These are phyloP conservation scores for Pestalotiopsis sp. DNA, from an alignment of 2,329 filamentous ascomycete genomes.

Conservation along the genomic window DNA sequence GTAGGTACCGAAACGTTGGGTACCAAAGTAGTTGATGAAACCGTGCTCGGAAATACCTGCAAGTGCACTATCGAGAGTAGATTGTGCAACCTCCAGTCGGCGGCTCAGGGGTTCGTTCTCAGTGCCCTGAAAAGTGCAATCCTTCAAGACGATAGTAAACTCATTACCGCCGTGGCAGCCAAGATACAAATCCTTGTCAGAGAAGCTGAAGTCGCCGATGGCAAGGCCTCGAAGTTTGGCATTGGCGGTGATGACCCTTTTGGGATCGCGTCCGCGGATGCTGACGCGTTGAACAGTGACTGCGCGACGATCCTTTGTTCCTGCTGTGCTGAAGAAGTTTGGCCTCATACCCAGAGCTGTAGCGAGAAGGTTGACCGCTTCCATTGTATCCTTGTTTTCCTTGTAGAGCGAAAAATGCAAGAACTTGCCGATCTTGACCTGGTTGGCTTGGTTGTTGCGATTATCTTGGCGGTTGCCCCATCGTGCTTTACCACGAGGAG, in stretches of 20 bases:
- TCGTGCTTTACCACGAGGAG: constrained; percentile 24
- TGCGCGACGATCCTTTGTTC: constrained; percentile 87
- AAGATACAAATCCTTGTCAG: constrained; percentile 70
- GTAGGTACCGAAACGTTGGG: constrained; percentile 96
- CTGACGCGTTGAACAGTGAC: constrained; percentile 84
- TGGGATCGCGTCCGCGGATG: constrained; percentile 49
- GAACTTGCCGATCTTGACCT: constrained; percentile 64
- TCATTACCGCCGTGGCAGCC: constrained; percentile 89
- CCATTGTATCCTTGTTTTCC: constrained; percentile 97
- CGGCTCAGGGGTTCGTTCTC: constrained; percentile 48
- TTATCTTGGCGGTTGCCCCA: constrained; percentile 24
- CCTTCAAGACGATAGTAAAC: constrained; percentile 88
- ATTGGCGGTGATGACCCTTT: constrained; percentile 66
- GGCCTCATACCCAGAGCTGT: constrained; percentile 73
- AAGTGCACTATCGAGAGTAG: constrained; percentile 61
- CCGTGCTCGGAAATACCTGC: constrained; percentile 71
- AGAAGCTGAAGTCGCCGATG: constrained; percentile 82
- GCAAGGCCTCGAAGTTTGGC: constrained; percentile 62
- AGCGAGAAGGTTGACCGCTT: constrained; percentile 76
- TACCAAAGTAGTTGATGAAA: constrained; percentile 96
- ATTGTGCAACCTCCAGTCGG: constrained; percentile 42
- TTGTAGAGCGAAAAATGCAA: constrained; percentile 93
- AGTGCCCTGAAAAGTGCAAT: constrained; percentile 65
- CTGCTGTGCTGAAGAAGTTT: constrained; percentile 74
- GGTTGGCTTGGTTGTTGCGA: constrained; percentile 23